Evolutionary conservation across 2,329 filamentous ascomycete species (phyloP).

Genomic region (Pseudopithomyces chartarum): DNA sequence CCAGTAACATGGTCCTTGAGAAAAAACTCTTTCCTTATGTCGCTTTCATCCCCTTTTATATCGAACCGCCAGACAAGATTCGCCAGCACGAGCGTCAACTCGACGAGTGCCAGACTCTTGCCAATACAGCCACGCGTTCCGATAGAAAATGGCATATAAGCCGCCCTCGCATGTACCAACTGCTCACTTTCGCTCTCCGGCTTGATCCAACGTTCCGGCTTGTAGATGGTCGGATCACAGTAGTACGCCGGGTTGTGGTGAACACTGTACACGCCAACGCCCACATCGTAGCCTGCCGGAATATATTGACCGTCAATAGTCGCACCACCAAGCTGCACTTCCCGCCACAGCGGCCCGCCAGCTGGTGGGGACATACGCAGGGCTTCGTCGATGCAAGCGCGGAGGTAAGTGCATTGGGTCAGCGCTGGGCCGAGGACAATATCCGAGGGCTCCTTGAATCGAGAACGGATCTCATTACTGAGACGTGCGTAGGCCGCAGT

Average conservation of each 20-base stretch:
- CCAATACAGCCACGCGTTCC: neutral
- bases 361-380: conserved; percentile 49
- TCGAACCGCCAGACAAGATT: neutral
- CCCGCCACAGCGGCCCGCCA: conserved; percentile 41
- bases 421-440: conserved; percentile 20
- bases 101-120: neutral
- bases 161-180: neutral
- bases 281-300: conserved; percentile 43
- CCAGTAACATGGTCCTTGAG: too few relatives aligned
- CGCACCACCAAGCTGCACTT: conserved; percentile 42
- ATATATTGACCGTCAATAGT: conserved; percentile 42
- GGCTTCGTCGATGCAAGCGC: conserved; percentile 49
- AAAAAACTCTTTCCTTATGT: too few relatives aligned
- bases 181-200: neutral
- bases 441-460: conserved; percentile 17
- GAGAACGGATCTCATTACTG: neutral
- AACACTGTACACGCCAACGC: conserved; percentile 44
- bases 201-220: conserved; percentile 1
- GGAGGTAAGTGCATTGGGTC: conserved; percentile 26
- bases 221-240: neutral
- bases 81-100: neutral
- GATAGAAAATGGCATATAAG: conserved; percentile 1
- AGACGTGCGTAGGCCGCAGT: neutral
- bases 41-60: too few relatives aligned
- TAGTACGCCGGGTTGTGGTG: conserved; percentile 28